phyloP scores from a whole-genome alignment of 768 basidiomycete genomes.

The Suillus plorans region DNA sequence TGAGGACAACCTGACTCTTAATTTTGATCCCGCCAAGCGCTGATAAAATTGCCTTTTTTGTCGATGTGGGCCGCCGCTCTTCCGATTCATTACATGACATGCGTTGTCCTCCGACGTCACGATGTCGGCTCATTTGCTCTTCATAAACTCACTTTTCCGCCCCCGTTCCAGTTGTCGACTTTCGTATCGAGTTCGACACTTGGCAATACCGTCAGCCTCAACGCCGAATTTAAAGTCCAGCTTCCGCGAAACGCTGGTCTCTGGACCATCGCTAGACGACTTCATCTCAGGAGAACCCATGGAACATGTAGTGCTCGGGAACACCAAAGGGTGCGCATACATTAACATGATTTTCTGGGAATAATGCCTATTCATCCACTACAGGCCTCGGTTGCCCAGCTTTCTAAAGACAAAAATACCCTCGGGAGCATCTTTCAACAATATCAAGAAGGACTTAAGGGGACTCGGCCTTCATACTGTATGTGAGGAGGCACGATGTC shows the following conservation, averaged over 20 bases:
- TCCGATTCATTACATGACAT: neutral
- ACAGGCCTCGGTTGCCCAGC: conserved; percentile 81
- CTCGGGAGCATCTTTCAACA: conserved; percentile 81
- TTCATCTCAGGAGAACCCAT: conserved; percentile 64
- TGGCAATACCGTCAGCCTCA: conserved; percentile 43
- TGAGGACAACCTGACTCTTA: conserved; percentile 25
- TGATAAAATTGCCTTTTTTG: neutral
- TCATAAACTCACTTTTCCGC: conserved; percentile 16
- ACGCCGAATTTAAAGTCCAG: conserved; percentile 34
- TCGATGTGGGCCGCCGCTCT: neutral
- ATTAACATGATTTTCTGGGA: conserved; percentile 20
- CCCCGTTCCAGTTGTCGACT: conserved; percentile 4
- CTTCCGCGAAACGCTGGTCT: conserved; percentile 54
- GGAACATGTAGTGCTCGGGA: conserved; percentile 70
- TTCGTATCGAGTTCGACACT: conserved; percentile 34
- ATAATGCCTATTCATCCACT: conserved; percentile 4
- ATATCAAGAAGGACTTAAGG: conserved; percentile 93
- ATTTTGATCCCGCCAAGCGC: neutral
- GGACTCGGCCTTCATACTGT: conserved; percentile 93
- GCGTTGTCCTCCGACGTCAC: neutral
- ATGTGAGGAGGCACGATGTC: conserved; percentile 98
- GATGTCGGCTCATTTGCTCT: conserved; percentile 15
- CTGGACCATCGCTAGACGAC: conserved; percentile 77
- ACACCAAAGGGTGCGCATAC: conserved; percentile 52
- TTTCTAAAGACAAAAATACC: conserved; percentile 93